phyloP scores from a whole-genome alignment of 305 asterid genomes.

The Ilex paraguariensis region DNA sequence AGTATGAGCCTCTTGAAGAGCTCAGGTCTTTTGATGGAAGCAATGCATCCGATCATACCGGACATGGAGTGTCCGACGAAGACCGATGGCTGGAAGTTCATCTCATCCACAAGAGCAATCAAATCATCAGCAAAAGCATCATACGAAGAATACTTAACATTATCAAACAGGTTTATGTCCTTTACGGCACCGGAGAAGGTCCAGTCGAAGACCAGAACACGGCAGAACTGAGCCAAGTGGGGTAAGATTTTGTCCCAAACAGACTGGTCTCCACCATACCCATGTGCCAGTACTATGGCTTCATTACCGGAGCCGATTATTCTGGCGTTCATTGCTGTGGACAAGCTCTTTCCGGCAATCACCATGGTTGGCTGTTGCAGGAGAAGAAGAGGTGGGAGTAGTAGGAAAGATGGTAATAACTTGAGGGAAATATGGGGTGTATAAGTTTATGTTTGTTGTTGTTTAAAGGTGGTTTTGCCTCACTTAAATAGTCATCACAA shows the following conservation, averaged over 20 bases:
- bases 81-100: slow-evolving; percentile 44
- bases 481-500: too few species aligned
- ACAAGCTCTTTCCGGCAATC: slow-evolving; percentile 28
- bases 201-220: slow-evolving; percentile 68
- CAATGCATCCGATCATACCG: slow-evolving; percentile 75
- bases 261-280: slow-evolving; percentile 78
- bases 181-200: slow-evolving; percentile 58
- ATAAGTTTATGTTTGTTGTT: too few species aligned
- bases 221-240: slow-evolving; percentile 27
- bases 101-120: slow-evolving; percentile 53
- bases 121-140: slow-evolving; percentile 74
- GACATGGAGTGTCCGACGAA: slow-evolving; percentile 89
- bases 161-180: slow-evolving; percentile 38
- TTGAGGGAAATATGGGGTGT: too few species aligned
- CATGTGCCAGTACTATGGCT: slow-evolving; percentile 64
- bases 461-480: too few species aligned
- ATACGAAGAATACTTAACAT: slow-evolving; percentile 43
- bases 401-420: background rate
- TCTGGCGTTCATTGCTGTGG: slow-evolving; percentile 52
- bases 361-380: slow-evolving; percentile 18
- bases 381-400: background rate
- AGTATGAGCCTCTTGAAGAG: slow-evolving; percentile 52
- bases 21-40: slow-evolving; percentile 60
- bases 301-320: slow-evolving; percentile 46
- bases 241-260: slow-evolving; percentile 64